Evolutionary conservation across 2,329 filamentous ascomycete species (phyloP).

Genomic region (Bipolaris sorokiniana): DNA sequence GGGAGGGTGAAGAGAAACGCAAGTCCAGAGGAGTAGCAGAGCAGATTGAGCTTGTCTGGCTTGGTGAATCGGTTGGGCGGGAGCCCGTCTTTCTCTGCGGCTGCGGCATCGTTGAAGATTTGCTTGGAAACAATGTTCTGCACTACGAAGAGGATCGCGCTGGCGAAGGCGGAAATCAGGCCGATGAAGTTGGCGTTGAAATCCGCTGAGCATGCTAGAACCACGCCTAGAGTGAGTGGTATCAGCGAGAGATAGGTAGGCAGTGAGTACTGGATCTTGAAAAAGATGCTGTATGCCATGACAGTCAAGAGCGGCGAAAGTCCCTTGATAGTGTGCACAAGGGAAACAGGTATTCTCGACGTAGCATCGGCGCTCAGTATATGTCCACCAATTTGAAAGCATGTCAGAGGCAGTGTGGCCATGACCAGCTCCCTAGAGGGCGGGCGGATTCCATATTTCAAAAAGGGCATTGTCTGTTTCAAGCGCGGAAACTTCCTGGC

Average conservation of each 20-base stretch:
- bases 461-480: conserved; percentile 73
- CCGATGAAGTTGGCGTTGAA: conserved; percentile 88
- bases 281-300: conserved; percentile 86
- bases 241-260: conserved; percentile 78
- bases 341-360: conserved; percentile 90
- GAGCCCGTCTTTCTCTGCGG: conserved; percentile 75
- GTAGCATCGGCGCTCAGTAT: conserved; percentile 93
- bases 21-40: conserved; percentile 95
- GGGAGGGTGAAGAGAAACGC: conserved; percentile 88
- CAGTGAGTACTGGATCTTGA: conserved; percentile 83
- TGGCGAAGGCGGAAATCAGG: conserved; percentile 85
- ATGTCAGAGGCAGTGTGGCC: conserved; percentile 87
- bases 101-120: conserved; percentile 92
- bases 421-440: conserved; percentile 82
- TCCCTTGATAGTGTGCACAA: conserved; percentile 98
- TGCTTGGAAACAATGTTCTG: conserved; percentile 99
- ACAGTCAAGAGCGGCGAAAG: conserved; percentile 96
- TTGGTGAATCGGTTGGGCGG: conserved; percentile 69
- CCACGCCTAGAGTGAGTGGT: conserved; percentile 92
- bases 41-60: conserved; percentile 92
- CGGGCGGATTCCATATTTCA: conserved; percentile 81
- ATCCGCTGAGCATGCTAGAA: conserved; percentile 92
- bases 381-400: conserved; percentile 93
- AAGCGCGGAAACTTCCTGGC: conserved; percentile 74
- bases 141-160: conserved; percentile 93